These are phyloP conservation scores for Xylariaceae sp. DNA, from an alignment of 2,329 filamentous ascomycete genomes.

Conservation along the genomic window DNA sequence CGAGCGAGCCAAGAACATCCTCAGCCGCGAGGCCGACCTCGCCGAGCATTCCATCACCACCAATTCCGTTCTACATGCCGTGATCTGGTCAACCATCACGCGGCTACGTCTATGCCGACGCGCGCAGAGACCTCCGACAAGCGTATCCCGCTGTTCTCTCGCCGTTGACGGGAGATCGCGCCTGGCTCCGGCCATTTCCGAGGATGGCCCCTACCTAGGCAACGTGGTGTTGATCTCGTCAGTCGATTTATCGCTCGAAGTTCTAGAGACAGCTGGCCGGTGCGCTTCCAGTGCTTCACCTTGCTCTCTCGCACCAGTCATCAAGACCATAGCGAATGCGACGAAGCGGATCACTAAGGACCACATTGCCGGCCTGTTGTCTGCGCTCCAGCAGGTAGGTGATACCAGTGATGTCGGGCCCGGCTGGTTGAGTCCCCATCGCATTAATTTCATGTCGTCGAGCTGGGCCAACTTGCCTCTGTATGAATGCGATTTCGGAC, in stretches of 20 bases:
- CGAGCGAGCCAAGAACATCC: background rate
- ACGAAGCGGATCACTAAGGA: background rate
- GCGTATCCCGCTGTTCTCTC: background rate
- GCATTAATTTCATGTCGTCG: background rate
- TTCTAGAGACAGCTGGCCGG: background rate
- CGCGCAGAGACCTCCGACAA: background rate
- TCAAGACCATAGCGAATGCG: background rate
- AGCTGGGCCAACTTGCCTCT: background rate
- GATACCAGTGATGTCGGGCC: background rate
- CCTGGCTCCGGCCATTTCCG: background rate
- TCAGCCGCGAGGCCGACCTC: background rate
- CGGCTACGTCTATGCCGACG: background rate
- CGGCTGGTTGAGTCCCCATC: background rate
- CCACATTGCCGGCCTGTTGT: background rate
- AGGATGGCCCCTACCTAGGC: background rate
- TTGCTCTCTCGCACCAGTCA: background rate
- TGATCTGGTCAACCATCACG: background rate
- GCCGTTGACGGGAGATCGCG: background rate
- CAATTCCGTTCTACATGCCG: background rate
- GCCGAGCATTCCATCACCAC: background rate
- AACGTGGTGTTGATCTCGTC: background rate
- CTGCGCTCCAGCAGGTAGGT: background rate
- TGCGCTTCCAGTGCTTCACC: background rate
- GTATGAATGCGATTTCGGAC: slow-evolving; percentile 1
- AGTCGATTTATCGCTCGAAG: background rate